Percentiles rank a stretch among this genome's conserved stretches.
Conservation (phyloP, 169 alveolate species). For the Plasmodium coatneyi region DNA sequence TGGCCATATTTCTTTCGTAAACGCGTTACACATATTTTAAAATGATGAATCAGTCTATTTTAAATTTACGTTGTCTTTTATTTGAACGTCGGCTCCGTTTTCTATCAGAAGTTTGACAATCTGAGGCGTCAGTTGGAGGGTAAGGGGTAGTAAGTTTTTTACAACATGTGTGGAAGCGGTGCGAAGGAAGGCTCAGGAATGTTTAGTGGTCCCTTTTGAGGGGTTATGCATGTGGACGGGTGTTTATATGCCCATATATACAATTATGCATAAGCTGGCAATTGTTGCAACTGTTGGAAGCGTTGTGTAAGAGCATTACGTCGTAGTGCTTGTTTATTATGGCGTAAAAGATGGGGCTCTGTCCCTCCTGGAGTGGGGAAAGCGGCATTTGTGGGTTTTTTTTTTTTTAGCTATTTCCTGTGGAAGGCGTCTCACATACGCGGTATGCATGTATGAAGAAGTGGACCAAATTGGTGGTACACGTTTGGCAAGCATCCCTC, state of each 20-base stretch:
- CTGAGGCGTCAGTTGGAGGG: not conserved
- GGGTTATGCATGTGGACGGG: not conserved
- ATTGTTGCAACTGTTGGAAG: not conserved
- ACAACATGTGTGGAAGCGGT: not conserved
- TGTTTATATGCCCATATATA: not conserved
- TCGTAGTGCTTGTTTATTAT: constrained; percentile 66
- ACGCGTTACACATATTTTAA: not conserved
- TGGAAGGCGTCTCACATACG: not conserved
- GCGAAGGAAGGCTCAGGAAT: not conserved
- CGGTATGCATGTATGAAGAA: not conserved
- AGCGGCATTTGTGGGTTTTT: not conserved
- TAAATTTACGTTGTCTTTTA: constrained; percentile 47
- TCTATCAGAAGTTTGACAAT: constrained; percentile 49
- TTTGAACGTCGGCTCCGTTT: constrained; percentile 63
- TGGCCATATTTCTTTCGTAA: not conserved
- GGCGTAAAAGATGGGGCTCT: constrained; percentile 61
- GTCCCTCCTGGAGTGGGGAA: constrained; percentile 46
- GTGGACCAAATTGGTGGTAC: not conserved
- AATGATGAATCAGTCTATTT: not conserved
- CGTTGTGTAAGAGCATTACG: constrained; percentile 10
- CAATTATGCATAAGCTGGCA: not conserved
- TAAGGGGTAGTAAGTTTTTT: not conserved
- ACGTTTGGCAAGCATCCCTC: not conserved
- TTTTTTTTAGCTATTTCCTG: not conserved
- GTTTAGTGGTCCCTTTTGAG: not conserved